Base-by-base conservation (phyloP, 495 filamentous ascomycete genomes). In the Astrothelium subdiscretum region DNA sequence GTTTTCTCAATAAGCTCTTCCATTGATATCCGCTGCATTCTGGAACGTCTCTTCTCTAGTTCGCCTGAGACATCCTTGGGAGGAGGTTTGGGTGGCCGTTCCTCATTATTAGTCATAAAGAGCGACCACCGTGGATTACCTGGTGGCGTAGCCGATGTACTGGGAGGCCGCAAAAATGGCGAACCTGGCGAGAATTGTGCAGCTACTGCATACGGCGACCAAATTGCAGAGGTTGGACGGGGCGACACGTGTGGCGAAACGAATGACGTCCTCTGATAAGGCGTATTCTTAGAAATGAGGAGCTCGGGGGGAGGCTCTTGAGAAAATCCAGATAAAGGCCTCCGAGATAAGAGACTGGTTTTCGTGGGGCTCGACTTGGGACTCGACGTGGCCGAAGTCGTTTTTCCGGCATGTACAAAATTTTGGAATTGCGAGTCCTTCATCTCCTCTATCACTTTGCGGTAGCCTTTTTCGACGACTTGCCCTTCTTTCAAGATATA, bases 401-500 rank as follows among this genome's bases (percentile, higher is more conserved):
- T 3, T 8, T 54, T 26, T 6, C 24, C 48, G 8, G 22, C 15
- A 1, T 66, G 42, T 3, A 73, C 35, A 60, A 75, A 73, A 26
- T 59, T 61, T 31, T 70, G 63, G 60, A 74, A 75, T 27, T 66
- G 62, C 5, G 70, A 68, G 48, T 66, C 61, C 13, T 31, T 57
- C n/a, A 67, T 63, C 11, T 64, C 72, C 62, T 82, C 77, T 15
- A 87, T 65, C 1, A 71, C 69, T 57, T 70, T 67, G 64, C 74
- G 78, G 65, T 76, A 83, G 59, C 92, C 94, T 63, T 87, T 75
- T 66, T 95, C 82, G 2, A 87, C 81, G 3, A 96, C 77, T 1
- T 65, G 67, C 0, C 90, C 90, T 12, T 85, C 70, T 48, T 95
- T 87, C 57, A 98, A 72, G 0, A 96, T 80, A 63, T 94, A 97